Evolutionary conservation across 108 stramenopile species (phyloP), one percentile per base, ranked within the genome.

Genomic region (Nitzschia inconspicua): DNA sequence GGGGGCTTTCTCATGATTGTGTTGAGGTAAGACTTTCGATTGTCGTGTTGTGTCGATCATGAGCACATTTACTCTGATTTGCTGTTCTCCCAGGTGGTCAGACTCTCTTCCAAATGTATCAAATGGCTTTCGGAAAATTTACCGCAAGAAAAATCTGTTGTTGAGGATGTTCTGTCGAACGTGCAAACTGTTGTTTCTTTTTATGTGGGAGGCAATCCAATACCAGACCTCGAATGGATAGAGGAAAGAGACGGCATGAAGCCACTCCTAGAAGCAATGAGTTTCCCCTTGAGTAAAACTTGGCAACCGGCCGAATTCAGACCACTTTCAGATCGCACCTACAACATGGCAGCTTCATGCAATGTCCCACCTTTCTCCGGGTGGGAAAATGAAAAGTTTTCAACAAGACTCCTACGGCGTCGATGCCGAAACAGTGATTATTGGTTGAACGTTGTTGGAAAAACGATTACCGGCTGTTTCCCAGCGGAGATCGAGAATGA

Each of bases 301-400:
- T 80, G 83, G 77, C 80, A 78, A 56, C 55, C 66, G 14, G 47
- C 34, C 8, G 72, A 72, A n/a, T 64, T 42, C 0, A 31, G 70
- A 31, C 56, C 47, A 9, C 36, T 93, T 14, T 85, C 91, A 26
- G 31, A 75, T 4, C 62, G 79, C 22, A 42, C 64, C 9, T 80
- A 81, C 44, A 88, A 93, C 68, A 58, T 89, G 13, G 78, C 80
- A 32, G 86, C 89, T 41, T 84, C 76, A 2, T 77, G 73, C 40
- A 85, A 82, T 60, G 85, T 87, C 3, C 83, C 87, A 3, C 44
- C 70, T 23, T 92, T 92, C 63, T 92, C 91, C 1, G 91, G 91
- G 23, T 92, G 91, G 91, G 84, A 85, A 47, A 27, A 31, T 6
- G 73, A 82, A 13, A 85, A 86, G 39, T 92, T 93, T 46, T 70